Evolutionary conservation across 148 eudicot genomes (phyloP).

Genomic region (Cornus kousa): DNA sequence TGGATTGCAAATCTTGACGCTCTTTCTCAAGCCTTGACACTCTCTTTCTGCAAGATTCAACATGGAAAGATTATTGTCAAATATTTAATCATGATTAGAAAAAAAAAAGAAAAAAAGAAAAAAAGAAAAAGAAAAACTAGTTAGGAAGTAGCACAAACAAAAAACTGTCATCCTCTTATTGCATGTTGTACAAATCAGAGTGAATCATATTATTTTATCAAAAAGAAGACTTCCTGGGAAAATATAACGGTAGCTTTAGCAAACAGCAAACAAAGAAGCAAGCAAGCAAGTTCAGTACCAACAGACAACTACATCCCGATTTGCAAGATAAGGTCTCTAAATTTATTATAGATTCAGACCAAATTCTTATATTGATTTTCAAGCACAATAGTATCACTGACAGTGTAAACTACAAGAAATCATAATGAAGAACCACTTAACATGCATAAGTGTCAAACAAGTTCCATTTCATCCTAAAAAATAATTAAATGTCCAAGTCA

Average conservation of each 20-base stretch:
- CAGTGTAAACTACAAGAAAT: not conserved
- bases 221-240: not conserved
- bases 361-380: not conserved
- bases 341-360: too few species aligned
- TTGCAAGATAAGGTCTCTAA: too few species aligned
- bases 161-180: not conserved
- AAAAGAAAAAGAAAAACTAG: not conserved
- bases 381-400: not conserved
- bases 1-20: conserved; percentile 77
- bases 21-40: conserved; percentile 84
- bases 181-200: conserved; percentile 1
- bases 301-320: not conserved
- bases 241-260: not conserved
- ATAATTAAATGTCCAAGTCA: not conserved
- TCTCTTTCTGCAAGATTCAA: conserved; percentile 59
- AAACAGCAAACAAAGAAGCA: not conserved
- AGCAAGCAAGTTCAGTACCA: not conserved
- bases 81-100: not conserved
- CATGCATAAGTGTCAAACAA: not conserved
- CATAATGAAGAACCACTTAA: not conserved
- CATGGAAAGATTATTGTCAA: conserved; percentile 6
- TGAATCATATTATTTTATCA: not conserved
- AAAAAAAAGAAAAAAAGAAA: not conserved
- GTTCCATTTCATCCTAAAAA: not conserved
- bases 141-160: not conserved